phyloP scores from a whole-genome alignment of 2,329 filamentous ascomycete species.

The Plectosphaerella cucumerina region DNA sequence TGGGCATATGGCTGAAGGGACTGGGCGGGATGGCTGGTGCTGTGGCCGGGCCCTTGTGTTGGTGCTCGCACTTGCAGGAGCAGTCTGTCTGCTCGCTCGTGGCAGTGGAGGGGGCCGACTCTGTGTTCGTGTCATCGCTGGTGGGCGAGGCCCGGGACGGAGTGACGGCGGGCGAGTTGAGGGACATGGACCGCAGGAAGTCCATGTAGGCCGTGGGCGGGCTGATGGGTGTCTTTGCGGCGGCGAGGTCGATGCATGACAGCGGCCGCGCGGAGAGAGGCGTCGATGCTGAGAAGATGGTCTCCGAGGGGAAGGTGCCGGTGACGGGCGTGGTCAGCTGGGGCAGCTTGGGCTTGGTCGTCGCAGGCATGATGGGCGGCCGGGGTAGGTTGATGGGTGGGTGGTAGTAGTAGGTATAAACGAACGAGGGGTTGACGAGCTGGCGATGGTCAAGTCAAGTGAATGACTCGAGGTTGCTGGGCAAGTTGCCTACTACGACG shows the following conservation, averaged over 20 bases:
- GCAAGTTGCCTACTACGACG: conserved; percentile 22
- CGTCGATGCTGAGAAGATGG: conserved; percentile 59
- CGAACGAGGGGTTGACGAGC: conserved; percentile 6
- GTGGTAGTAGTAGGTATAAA: conserved; percentile 7
- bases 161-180: conserved; percentile 60
- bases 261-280: conserved; percentile 52
- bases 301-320: conserved; percentile 56
- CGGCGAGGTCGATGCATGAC: conserved; percentile 27
- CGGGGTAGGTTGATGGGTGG: conserved; percentile 10
- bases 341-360: conserved; percentile 54
- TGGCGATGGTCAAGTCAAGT: conserved; percentile 32
- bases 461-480: conserved; percentile 33
- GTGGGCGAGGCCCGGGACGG: conserved; percentile 24
- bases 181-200: conserved; percentile 80
- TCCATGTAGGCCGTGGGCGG: conserved; percentile 88
- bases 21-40: conserved; percentile 39
- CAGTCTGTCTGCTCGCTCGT: conserved; percentile 51
- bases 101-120: conserved; percentile 34
- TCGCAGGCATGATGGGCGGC: conserved; percentile 41
- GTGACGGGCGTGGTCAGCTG: conserved; percentile 60
- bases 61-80: conserved; percentile 51
- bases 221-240: conserved; percentile 85
- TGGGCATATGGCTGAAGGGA: conserved; percentile 50
- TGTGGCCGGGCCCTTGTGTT: conserved; percentile 37
- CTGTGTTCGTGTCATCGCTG: conserved; percentile 10